phyloP scores from a whole-genome alignment of 23 red algal species.

The Gracilaria domingensis region DNA sequence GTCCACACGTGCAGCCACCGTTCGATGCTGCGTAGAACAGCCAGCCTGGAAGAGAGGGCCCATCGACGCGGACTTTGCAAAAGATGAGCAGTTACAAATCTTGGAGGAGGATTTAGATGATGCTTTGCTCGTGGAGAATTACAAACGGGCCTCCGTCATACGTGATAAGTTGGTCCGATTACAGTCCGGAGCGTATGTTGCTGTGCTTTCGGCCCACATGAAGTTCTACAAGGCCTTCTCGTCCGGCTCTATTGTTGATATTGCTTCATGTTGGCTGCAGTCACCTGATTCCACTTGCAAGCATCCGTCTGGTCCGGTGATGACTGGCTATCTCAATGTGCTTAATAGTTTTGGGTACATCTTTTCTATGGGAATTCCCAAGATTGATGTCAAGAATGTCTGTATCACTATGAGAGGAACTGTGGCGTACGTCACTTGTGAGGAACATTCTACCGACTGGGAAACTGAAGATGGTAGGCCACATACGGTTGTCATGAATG shows the following conservation, averaged over 20 bases:
- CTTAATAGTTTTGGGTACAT: slow-evolving; percentile 51
- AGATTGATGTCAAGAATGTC: slow-evolving; percentile 51
- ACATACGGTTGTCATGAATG: slow-evolving; percentile 16
- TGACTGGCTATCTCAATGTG: slow-evolving; percentile 25
- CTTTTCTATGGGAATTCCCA: slow-evolving; percentile 31
- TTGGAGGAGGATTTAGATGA: slow-evolving; percentile 45
- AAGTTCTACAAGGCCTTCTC: slow-evolving; percentile 68
- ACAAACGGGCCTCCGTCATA: slow-evolving; percentile 31
- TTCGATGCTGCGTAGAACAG: slow-evolving; percentile 34
- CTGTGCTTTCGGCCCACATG: slow-evolving; percentile 54
- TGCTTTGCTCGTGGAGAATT: slow-evolving; percentile 24
- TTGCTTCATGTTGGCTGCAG: slow-evolving; percentile 58
- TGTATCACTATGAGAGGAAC: slow-evolving; percentile 43
- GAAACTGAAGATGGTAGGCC: not conserved
- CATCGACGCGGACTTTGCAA: slow-evolving; percentile 63
- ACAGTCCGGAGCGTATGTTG: slow-evolving; percentile 54
- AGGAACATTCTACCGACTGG: slow-evolving; percentile 34
- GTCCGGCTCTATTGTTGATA: slow-evolving; percentile 41
- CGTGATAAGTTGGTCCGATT: slow-evolving; percentile 46
- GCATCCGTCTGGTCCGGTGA: slow-evolving; percentile 35
- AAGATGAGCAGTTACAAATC: slow-evolving; percentile 47
- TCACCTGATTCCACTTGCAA: not conserved
- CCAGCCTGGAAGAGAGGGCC: slow-evolving; percentile 56
- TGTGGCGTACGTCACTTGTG: slow-evolving; percentile 58
- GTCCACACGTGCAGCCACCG: not conserved